Conservation (phyloP, 192 early-diverging fungal genomes). For the Backusella tarrabulga region DNA sequence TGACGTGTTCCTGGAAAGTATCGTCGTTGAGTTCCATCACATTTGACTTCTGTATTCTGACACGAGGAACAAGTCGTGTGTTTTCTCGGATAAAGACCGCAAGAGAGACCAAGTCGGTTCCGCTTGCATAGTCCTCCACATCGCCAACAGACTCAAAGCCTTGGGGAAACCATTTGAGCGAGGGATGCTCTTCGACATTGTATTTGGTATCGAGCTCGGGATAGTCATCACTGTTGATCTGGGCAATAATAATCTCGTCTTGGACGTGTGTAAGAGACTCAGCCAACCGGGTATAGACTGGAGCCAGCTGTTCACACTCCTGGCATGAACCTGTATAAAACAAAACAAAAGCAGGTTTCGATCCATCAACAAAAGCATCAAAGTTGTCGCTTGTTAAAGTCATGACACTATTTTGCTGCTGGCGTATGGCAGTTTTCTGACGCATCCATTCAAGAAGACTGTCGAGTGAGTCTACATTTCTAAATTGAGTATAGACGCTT, state of each 20-base stretch:
- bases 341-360: constrained; percentile 75
- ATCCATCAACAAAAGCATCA: constrained; percentile 67
- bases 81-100: constrained; percentile 77
- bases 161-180: constrained; percentile 92
- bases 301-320: constrained; percentile 76
- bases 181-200: constrained; percentile 81
- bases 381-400: constrained; percentile 60
- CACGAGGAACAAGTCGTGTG: constrained; percentile 67
- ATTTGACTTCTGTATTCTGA: constrained; percentile 67
- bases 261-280: constrained; percentile 69
- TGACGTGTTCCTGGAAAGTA: constrained; percentile 75
- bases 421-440: constrained; percentile 8
- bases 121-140: constrained; percentile 78
- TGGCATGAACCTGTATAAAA: constrained; percentile 89
- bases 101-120: constrained; percentile 81
- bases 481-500: constrained; percentile 28
- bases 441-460: constrained; percentile 10
- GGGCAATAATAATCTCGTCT: constrained; percentile 83
- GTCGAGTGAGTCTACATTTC: constrained; percentile 20
- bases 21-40: constrained; percentile 69
- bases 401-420: constrained; percentile 41
- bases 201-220: constrained; percentile 75
- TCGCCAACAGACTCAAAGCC: constrained; percentile 52
- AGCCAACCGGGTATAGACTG: constrained; percentile 78
- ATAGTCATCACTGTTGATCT: constrained; percentile 83